Conservation (phyloP, 345 rosid genomes). For the Salix caprea region DNA sequence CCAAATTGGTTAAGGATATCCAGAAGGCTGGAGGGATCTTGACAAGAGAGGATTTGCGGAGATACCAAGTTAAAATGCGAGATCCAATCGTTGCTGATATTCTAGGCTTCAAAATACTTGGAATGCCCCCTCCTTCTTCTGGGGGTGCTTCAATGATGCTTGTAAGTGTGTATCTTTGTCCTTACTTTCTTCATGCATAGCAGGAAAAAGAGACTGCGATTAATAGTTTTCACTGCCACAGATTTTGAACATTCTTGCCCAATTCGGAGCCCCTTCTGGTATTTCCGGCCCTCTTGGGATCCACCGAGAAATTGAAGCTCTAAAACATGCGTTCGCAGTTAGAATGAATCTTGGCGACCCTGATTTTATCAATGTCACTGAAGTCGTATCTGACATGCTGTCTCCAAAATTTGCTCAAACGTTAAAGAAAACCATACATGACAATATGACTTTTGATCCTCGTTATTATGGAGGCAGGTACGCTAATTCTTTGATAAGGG, state of each 20-base stretch:
- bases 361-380: slow-evolving; percentile 33
- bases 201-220: background rate
- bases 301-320: slow-evolving; percentile 55
- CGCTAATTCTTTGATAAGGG: background rate
- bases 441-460: slow-evolving; percentile 49
- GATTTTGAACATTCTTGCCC: slow-evolving; percentile 55
- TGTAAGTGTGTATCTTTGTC: slow-evolving; percentile 28
- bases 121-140: slow-evolving; percentile 71
- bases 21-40: slow-evolving; percentile 50
- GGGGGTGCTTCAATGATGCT: slow-evolving; percentile 55
- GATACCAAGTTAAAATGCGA: slow-evolving; percentile 38
- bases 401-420: slow-evolving; percentile 44
- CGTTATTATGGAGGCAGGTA: slow-evolving; percentile 53
- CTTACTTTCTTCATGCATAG: background rate
- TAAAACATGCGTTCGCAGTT: slow-evolving; percentile 56
- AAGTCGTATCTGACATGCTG: slow-evolving; percentile 53
- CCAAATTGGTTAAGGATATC: slow-evolving; percentile 38
- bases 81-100: slow-evolving; percentile 37
- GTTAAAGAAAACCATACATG: slow-evolving; percentile 44
- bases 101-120: slow-evolving; percentile 38
- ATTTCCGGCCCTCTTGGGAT: slow-evolving; percentile 41
- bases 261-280: slow-evolving; percentile 37
- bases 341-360: slow-evolving; percentile 78
- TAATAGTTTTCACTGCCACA: slow-evolving; percentile 5
- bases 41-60: slow-evolving; percentile 43